phyloP scores from a whole-genome alignment of 1,139 yeast genomes.

The Hyphopichia buzzinii region DNA sequence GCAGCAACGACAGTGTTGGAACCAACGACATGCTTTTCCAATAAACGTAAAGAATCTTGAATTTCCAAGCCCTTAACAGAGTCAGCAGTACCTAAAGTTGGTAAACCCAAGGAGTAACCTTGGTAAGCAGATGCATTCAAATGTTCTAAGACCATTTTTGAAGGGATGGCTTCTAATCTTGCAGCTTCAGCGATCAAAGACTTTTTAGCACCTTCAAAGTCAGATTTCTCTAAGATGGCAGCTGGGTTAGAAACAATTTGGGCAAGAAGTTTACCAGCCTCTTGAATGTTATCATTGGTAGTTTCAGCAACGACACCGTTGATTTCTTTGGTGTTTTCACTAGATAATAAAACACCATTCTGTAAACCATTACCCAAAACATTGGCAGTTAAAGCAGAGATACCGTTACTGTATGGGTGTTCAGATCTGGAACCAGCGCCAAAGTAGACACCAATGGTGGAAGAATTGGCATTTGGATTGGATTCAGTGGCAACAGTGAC shows the following conservation, averaged over 20 bases:
- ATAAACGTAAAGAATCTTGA: constrained; percentile 57
- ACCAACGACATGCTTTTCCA: constrained; percentile 55
- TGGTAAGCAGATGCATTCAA: constrained; percentile 81
- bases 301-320: constrained; percentile 55
- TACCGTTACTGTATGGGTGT: constrained; percentile 78
- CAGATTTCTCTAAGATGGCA: constrained; percentile 31
- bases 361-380: constrained; percentile 42
- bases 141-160: constrained; percentile 62
- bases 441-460: constrained; percentile 66
- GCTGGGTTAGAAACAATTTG: constrained; percentile 35
- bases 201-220: constrained; percentile 33
- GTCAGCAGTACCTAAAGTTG: constrained; percentile 70
- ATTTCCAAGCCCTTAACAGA: constrained; percentile 55
- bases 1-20: constrained; percentile 70
- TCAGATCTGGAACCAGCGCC: constrained; percentile 81
- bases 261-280: constrained; percentile 41
- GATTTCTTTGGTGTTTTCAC: constrained; percentile 50
- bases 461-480: constrained; percentile 52
- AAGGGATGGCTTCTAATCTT: constrained; percentile 45
- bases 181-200: constrained; percentile 40
- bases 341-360: constrained; percentile 46
- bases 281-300: constrained; percentile 41
- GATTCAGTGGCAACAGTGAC: constrained; percentile 68
- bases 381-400: constrained; percentile 61
- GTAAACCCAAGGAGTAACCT: constrained; percentile 75